Evolutionary conservation across 2,329 filamentous ascomycete species (phyloP).

Genomic region (Westerdykella aurantiaca): DNA sequence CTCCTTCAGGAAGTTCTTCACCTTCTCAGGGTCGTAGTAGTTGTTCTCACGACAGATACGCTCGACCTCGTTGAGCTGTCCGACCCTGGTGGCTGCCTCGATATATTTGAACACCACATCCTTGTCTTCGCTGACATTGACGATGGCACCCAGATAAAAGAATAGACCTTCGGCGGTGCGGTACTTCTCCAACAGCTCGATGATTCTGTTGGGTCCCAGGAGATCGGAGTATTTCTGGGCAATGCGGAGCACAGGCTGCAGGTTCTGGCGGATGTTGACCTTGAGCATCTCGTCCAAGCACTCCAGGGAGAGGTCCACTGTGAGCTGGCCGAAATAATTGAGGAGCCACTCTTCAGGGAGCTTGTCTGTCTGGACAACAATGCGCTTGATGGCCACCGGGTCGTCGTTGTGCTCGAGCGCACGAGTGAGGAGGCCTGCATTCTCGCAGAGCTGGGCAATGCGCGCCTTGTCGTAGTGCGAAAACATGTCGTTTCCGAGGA

Average conservation of each 20-base stretch:
- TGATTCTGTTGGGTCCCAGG: constrained; percentile 77
- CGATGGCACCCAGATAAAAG: constrained; percentile 96
- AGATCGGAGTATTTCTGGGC: constrained; percentile 98
- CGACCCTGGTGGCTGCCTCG: constrained; percentile 89
- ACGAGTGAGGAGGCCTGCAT: constrained; percentile 65
- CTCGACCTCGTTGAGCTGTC: constrained; percentile 92
- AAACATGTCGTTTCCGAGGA: constrained; percentile 97
- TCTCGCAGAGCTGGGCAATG: constrained; percentile 86
- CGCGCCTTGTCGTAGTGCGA: constrained; percentile 89
- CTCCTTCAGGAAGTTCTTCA: constrained; percentile 99
- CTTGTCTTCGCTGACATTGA: constrained; percentile 90
- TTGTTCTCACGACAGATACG: constrained; percentile 91
- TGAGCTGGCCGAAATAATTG: constrained; percentile 88
- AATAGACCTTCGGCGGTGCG: constrained; percentile 94
- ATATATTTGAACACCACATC: constrained; percentile 99
- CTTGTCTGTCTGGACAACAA: constrained; percentile 78
- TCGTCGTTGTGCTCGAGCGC: constrained; percentile 95
- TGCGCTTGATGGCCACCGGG: constrained; percentile 80
- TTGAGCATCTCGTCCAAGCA: constrained; percentile 96
- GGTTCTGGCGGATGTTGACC: constrained; percentile 91
- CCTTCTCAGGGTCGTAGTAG: constrained; percentile 80
- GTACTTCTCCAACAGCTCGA: constrained; percentile 95
- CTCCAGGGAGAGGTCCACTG: constrained; percentile 89
- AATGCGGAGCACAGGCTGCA: constrained; percentile 90
- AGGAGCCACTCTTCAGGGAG: constrained; percentile 88